Evolutionary conservation across 208 protist genomes (phyloP), one percentile per base, ranked within the genome.

Genomic region (Trypanosoma avium): DNA sequence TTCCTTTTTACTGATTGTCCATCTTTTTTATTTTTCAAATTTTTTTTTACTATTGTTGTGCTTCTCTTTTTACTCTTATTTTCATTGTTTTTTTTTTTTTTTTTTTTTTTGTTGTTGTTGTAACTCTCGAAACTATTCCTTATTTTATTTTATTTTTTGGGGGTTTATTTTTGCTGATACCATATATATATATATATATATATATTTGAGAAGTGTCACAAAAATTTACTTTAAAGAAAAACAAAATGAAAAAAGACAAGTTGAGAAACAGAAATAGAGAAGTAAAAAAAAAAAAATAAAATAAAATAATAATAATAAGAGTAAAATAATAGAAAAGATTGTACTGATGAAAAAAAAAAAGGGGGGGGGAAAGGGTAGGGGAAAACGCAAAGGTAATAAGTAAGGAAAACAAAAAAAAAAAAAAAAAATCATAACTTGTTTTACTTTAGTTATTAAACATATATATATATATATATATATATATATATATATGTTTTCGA

Each of bases 391-490:
- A 17, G 17, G 43, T 24, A 64, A 8, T 64, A 69, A 69, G 65
- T 15, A 70, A 70, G 40, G 57, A 70, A 42, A 70, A n/a, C 24
- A n/a, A 30, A 26, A 50, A 65, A 55, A 19, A 56, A 27, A 68
- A 58, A n/a, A n/a, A n/a, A n/a, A n/a, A n/a, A n/a, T n/a, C n/a
- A n/a, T n/a, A n/a, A n/a, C n/a, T n/a, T n/a, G n/a, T n/a, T n/a
- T n/a, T n/a, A n/a, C n/a, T 42, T 42, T 42, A 1, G 10, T 42
- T 2, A 13, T 42, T 42, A 42, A n/a, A 42, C 17, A 42, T 42
- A 42, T 42, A 42, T 42, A 42, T 42, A 42, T 38, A 38, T 38
- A 38, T 38, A 38, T 38, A 38, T 38, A 38, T 38, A 38, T 38
- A 38, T 38, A 38, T 38, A 38, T 38, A 38, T 38, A 38, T 38